A percentile compares a stretch with the other conserved stretches of the same genome.
phyloP scores from a whole-genome alignment of 129 eudicot species.

The Calendula officinalis region DNA sequence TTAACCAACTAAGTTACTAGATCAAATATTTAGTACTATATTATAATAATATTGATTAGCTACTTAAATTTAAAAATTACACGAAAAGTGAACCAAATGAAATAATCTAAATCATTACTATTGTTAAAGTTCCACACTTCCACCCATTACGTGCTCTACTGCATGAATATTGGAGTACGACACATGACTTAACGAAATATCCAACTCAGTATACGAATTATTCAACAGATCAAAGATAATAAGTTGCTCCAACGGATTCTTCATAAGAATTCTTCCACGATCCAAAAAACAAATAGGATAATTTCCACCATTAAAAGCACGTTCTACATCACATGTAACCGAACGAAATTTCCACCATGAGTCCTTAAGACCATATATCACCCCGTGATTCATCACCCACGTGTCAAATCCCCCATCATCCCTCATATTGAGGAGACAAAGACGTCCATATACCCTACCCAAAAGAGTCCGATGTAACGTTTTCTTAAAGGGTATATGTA shows the following conservation, averaged over 20 bases:
- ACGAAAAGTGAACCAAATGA: too few species aligned
- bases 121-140: too few species aligned
- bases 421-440: not conserved
- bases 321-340: not conserved
- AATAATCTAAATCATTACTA: too few species aligned
- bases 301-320: not conserved
- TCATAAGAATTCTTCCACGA: conserved; percentile 1
- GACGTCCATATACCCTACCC: not conserved
- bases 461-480: not conserved
- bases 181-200: not conserved
- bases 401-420: not conserved
- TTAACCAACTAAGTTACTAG: too few species aligned
- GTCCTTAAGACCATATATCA: not conserved
- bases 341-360: conserved; percentile 14
- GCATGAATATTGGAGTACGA: too few species aligned
- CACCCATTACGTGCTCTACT: too few species aligned
- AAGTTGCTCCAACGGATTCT: not conserved
- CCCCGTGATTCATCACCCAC: conserved; percentile 14
- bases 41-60: too few species aligned
- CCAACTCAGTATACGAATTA: not conserved
- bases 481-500: not conserved
- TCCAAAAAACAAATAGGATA: conserved; percentile 3
- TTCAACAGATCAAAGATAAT: conserved; percentile 8
- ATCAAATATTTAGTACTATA: too few species aligned
- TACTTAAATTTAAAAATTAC: too few species aligned